These are phyloP conservation scores for Vanrija sp. DNA, from an alignment of 1,284 basidiomycete genomes.

Conservation along the genomic window DNA sequence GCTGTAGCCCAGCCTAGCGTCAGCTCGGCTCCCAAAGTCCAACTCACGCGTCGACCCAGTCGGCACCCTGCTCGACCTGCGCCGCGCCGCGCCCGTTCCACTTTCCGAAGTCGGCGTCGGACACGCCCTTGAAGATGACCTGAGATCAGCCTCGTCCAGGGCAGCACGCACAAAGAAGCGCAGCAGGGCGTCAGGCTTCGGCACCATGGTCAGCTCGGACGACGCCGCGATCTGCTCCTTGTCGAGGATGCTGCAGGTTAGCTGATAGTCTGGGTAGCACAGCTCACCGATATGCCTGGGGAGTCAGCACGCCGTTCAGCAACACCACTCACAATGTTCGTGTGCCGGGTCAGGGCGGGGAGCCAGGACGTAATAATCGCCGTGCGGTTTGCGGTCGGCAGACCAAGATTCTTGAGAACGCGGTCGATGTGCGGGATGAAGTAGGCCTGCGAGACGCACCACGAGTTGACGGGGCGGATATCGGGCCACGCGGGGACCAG, in stretches of 20 bases:
- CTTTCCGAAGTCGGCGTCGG: conserved; percentile 35
- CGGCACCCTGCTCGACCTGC: conserved; percentile 40
- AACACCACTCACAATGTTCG: conserved; percentile 33
- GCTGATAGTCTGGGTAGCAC: background rate
- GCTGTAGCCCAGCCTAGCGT: conserved; percentile 33
- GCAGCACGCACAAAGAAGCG: conserved; percentile 35
- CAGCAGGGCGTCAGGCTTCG: conserved; percentile 33
- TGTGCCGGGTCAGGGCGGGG: conserved; percentile 35
- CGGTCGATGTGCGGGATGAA: conserved; percentile 46
- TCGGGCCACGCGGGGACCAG: conserved; percentile 45
- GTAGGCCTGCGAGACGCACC: conserved; percentile 34
- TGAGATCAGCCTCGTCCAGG: conserved; percentile 6
- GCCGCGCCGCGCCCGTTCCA: conserved; percentile 33
- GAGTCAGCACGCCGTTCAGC: conserved; percentile 1
- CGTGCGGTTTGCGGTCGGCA: conserved; percentile 39
- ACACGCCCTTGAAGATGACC: conserved; percentile 40
- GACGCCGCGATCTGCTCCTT: conserved; percentile 33
- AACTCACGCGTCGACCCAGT: conserved; percentile 42
- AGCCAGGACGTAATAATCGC: conserved; percentile 43
- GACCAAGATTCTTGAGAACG: conserved; percentile 30
- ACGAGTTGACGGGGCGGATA: conserved; percentile 33
- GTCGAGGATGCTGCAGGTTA: conserved; percentile 30
- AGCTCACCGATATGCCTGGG: conserved; percentile 30
- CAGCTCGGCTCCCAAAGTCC: background rate
- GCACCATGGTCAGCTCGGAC: conserved; percentile 29